Conservation (phyloP, 2,329 filamentous ascomycete genomes). For the Colletotrichum lindemuthianum region DNA sequence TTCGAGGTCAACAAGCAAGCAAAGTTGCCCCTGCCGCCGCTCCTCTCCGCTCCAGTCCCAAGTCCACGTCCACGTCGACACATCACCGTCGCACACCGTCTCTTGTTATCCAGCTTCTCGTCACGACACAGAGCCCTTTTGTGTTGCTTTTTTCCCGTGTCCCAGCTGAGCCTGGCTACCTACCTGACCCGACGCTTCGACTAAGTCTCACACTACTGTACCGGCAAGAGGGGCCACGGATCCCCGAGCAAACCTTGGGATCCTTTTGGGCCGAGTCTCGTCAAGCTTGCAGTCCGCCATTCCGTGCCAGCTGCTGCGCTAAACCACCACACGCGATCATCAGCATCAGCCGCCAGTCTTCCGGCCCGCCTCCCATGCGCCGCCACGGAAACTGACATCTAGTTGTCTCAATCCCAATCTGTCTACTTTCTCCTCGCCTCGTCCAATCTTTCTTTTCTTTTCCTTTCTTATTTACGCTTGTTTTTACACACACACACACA, state of each 20-base stretch:
- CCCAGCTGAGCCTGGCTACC: conserved; percentile 8
- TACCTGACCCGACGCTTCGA: conserved; percentile 6
- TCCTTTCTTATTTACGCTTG: conserved; percentile 2
- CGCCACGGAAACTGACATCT: conserved; percentile 36
- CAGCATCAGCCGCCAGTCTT: conserved; percentile 4
- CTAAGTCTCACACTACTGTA: conserved; percentile 32
- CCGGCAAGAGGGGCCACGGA: conserved; percentile 28
- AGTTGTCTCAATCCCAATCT: conserved; percentile 32
- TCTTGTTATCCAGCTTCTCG: conserved; percentile 1
- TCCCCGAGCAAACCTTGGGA: conserved; percentile 28
- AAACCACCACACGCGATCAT: conserved; percentile 1
- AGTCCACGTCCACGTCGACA: conserved; percentile 21
- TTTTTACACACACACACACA: background rate
- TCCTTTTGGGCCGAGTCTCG: background rate
- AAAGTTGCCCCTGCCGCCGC: background rate
- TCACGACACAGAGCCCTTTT: conserved; percentile 13
- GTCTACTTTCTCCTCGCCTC: conserved; percentile 32
- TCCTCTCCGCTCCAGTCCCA: conserved; percentile 10
- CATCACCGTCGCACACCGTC: conserved; percentile 9
- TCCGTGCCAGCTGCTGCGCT: conserved; percentile 27
- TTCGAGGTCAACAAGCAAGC: conserved; percentile 9
- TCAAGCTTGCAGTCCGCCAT: background rate
- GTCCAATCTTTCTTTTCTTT: conserved; percentile 36
- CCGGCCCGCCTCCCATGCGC: conserved; percentile 33
- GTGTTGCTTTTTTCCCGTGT: conserved; percentile 16